Evolutionary conservation across 306 rosid genomes (phyloP).

Genomic region (Astragalus membranaceus): DNA sequence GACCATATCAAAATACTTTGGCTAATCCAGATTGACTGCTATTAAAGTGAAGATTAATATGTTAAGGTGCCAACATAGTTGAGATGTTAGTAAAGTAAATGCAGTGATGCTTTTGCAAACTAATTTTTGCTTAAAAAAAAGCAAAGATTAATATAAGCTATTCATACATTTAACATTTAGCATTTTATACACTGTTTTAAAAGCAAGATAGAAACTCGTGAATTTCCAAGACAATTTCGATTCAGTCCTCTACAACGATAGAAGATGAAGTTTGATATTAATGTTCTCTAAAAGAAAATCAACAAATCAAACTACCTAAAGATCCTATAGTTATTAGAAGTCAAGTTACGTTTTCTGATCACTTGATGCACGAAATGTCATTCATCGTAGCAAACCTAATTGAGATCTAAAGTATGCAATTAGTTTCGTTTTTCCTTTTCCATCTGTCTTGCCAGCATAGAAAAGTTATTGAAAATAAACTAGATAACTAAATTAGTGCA

Average conservation of each 20-base stretch:
- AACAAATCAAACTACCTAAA: neutral
- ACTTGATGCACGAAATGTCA: neutral
- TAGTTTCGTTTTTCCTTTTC: neutral
- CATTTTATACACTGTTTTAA: neutral
- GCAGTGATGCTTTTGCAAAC: no score
- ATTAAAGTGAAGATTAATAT: neutral
- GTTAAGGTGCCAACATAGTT: no score
- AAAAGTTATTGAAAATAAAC: neutral
- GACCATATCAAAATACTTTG: neutral
- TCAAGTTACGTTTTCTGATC: neutral
- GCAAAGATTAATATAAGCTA: neutral
- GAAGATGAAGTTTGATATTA: neutral
- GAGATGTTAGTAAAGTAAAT: no score
- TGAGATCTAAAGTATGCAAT: neutral
- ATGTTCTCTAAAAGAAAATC: neutral
- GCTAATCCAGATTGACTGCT: neutral
- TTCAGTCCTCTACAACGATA: neutral
- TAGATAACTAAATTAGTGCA: neutral
- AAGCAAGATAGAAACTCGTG: neutral
- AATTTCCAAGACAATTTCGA: neutral
- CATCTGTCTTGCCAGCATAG: neutral
- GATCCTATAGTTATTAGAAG: neutral
- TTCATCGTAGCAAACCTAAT: slow-evolving; percentile 1
- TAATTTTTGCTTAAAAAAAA: neutral
- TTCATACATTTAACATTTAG: neutral